Percentiles rank a stretch among this genome's conserved stretches.
Evolutionary conservation across 2,329 filamentous ascomycete genomes (phyloP).

Genomic region (Neonectria ditissima): DNA sequence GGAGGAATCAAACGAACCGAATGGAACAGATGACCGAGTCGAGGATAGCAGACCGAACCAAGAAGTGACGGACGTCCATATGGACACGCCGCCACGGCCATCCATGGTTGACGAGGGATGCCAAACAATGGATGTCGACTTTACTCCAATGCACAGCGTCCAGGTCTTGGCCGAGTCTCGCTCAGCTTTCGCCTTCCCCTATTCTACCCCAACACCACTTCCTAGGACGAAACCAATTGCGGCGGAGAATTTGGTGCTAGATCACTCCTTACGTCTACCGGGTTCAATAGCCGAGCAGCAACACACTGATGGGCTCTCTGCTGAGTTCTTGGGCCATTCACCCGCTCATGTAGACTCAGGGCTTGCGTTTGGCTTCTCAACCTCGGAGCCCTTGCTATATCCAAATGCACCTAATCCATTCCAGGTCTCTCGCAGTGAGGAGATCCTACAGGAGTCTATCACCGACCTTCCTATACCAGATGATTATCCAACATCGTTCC

Average conservation of each 20-base stretch:
- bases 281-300: constrained; percentile 19
- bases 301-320: constrained; percentile 13
- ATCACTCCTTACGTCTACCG: constrained; percentile 30
- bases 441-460: constrained; percentile 19
- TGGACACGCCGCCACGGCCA: constrained; percentile 38
- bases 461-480: constrained; percentile 21
- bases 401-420: constrained; percentile 31
- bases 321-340: constrained; percentile 28
- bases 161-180: constrained; percentile 46
- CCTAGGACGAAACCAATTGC: constrained; percentile 37
- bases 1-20: constrained; percentile 37
- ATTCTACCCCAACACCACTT: constrained; percentile 40
- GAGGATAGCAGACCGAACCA: constrained; percentile 21
- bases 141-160: constrained; percentile 44
- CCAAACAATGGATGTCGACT: constrained; percentile 49
- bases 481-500: constrained; percentile 40
- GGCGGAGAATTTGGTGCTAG: constrained; percentile 17
- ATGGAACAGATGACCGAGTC: constrained; percentile 26
- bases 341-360: constrained; percentile 25
- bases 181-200: constrained; percentile 39
- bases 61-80: constrained; percentile 26
- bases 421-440: constrained; percentile 12
- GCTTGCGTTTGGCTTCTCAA: constrained; percentile 34
- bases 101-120: constrained; percentile 53
- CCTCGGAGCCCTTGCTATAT: constrained; percentile 35